These are phyloP conservation scores for Pseudevernia furfuracea DNA, from an alignment of 495 filamentous ascomycete genomes.

Conservation along the genomic window DNA sequence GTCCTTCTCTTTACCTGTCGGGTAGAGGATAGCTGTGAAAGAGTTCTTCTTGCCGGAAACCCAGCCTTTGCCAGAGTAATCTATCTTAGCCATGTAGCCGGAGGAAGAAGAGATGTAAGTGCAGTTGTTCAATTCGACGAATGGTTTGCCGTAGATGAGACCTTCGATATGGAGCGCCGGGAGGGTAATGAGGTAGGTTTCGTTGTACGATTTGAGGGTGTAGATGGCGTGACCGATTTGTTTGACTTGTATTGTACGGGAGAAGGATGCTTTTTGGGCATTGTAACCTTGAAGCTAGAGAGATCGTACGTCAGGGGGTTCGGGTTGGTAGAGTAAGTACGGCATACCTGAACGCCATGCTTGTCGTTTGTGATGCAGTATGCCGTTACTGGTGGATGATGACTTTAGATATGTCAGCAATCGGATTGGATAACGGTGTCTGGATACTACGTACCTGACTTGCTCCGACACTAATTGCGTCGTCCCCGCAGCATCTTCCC, in stretches of 20 bases:
- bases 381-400: constrained; percentile 95
- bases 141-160: constrained; percentile 82
- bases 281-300: constrained; percentile 82
- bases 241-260: constrained; percentile 86
- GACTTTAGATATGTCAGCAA: constrained; percentile 42
- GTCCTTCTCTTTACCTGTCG: constrained; percentile 69
- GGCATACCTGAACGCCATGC: constrained; percentile 60
- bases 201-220: constrained; percentile 56
- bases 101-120: constrained; percentile 78
- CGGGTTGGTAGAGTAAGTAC: neutral
- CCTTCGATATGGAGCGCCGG: constrained; percentile 91
- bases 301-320: constrained; percentile 8
- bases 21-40: constrained; percentile 71
- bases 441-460: constrained; percentile 52
- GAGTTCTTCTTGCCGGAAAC: constrained; percentile 91
- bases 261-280: constrained; percentile 93
- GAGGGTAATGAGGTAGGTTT: constrained; percentile 84
- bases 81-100: constrained; percentile 86
- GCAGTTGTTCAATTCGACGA: constrained; percentile 76
- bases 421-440: neutral
- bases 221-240: constrained; percentile 93
- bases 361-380: constrained; percentile 84
- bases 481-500: constrained; percentile 68
- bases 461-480: constrained; percentile 70
- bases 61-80: constrained; percentile 91